Evolutionary conservation across 208 protist species (phyloP).

Genomic region (Balamuthia mandrillaris): DNA sequence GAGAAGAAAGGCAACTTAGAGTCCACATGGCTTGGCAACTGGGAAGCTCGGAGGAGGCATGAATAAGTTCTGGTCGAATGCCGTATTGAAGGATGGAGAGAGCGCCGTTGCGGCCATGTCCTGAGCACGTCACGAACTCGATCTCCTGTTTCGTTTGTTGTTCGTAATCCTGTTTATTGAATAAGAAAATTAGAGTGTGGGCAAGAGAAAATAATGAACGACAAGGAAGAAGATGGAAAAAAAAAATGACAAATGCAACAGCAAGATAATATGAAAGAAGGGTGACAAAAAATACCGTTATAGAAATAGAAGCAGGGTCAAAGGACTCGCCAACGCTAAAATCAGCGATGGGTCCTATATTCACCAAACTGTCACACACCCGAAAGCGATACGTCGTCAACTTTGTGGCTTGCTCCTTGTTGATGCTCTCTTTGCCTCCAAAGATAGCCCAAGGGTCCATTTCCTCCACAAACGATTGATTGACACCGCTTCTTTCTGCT

Average conservation of each 20-base stretch:
- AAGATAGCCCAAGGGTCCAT: not conserved
- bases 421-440: not conserved
- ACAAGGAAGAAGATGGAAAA: not conserved
- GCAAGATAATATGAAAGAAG: no score
- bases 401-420: not conserved
- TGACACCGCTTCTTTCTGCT: not conserved
- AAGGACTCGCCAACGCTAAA: conserved; percentile 34
- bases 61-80: not conserved
- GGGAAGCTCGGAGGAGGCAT: conserved; percentile 8
- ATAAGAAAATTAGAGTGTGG: no score
- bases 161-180: not conserved
- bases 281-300: not conserved
- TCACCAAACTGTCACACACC: conserved; percentile 31
- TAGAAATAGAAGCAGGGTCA: conserved; percentile 2
- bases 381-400: not conserved
- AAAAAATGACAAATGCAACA: not conserved
- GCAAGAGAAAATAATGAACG: not conserved
- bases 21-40: conserved; percentile 23
- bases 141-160: not conserved
- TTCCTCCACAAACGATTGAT: no score
- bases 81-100: conserved; percentile 22
- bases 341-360: conserved; percentile 29
- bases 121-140: conserved; percentile 31
- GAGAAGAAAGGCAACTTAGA: no score
- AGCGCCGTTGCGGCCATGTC: conserved; percentile 12